phyloP scores from a whole-genome alignment of 495 filamentous ascomycete genomes.

The Podospora comata region DNA sequence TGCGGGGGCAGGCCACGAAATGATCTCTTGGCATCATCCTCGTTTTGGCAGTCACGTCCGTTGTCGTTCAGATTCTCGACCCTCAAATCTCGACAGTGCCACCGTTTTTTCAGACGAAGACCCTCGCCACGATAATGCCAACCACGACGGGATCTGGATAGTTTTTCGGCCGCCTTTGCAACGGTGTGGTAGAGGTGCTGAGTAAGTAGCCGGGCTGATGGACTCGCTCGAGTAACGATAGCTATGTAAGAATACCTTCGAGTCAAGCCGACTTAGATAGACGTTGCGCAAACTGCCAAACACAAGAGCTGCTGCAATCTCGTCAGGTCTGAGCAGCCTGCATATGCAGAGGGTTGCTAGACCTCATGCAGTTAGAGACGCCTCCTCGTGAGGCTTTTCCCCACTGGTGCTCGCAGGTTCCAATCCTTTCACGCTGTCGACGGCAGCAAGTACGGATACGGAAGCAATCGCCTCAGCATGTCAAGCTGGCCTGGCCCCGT shows the following conservation, averaged over 20 bases:
- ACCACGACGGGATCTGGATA: background rate
- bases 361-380: no score
- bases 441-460: background rate
- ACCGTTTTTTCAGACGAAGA: no score
- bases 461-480: background rate
- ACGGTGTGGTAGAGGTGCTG: background rate
- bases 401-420: background rate
- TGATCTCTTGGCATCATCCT: slow-evolving; percentile 20
- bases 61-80: background rate
- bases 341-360: background rate
- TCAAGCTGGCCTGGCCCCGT: background rate
- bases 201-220: background rate
- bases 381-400: background rate
- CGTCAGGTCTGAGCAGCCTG: background rate
- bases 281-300: background rate
- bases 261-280: background rate
- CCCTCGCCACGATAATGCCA: background rate
- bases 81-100: background rate
- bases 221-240: background rate
- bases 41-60: slow-evolving; percentile 31
- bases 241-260: background rate
- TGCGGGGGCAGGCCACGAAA: slow-evolving; percentile 18
- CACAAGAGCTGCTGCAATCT: background rate
- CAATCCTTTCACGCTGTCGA: background rate
- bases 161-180: background rate